Base-by-base conservation (phyloP, 2,329 filamentous ascomycete species). In the Colletotrichum sansevieriae region DNA sequence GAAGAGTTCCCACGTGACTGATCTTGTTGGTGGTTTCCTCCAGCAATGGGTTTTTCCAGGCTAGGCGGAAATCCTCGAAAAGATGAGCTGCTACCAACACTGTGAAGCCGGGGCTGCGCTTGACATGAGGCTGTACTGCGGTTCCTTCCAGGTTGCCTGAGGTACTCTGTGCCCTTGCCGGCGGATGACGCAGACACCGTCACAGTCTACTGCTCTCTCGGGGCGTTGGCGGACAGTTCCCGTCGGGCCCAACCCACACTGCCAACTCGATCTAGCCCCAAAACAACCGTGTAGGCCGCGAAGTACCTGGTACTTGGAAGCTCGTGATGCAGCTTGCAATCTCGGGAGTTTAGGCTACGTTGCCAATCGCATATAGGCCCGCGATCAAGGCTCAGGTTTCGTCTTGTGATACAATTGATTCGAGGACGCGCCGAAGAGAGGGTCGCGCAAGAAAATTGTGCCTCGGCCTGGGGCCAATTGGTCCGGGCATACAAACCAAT, bases 291-390 rank as follows among this genome's bases (percentile, higher is more conserved):
- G 39, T 44, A 22, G 49, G 13, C 66, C 66, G 66, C 49, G 46
- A 69, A 47, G 66, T 69, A 66, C 62, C 66, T 1, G 52, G 46
- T 69, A 69, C 66, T 22, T 66, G 13, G 41, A 59, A 18, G 33
- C 41, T 66, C 56, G 49, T 46, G 55, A 69, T 66, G 63, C 66
- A 52, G 25, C 49, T 69, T 66, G 62, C 47, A 69, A 69, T 69
- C 62, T 68, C 65, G 65, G 65, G 51, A 55, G 61, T 65, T 65
- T 56, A 68, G 60, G 61, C 66, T 69, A 66, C 66, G 66, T 65
- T 69, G 63, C 55, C 66, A 65, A 51, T 69, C 52, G 62, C 47
- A 55, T 44, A 25, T 44, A 35, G 47, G 25, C 55, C 60, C 7
- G 15, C 39, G 39, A 39, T 29, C 35, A 29, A 67, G 64, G 63